Base-by-base conservation (phyloP, 148 eudicot species). In the Vaccinium myrtillus region DNA sequence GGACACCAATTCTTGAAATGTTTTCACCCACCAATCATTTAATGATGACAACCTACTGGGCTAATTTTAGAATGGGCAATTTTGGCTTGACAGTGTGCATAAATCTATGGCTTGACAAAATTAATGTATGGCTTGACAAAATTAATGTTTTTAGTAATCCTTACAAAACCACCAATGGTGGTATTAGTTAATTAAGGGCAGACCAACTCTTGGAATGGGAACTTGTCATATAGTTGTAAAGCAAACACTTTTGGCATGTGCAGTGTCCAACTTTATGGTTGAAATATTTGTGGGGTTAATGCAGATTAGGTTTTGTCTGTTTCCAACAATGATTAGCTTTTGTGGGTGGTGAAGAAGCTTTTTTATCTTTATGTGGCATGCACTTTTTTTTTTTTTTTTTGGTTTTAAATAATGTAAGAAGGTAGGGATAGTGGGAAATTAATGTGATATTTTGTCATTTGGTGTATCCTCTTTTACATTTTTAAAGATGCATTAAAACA, bases 191-290 rank as follows among this genome's bases (percentile, higher is more conserved):
- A 58, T 65, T 65, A 65, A 65, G 71, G 71, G 73, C 36, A 25
- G 39, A 69, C 75, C 76, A 30, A 71, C 46, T 71, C 76, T 73
- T 73, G 36, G 50, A 73, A 18, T 73, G 48, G 21, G 77, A 73
- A 39, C 11, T 15, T 73, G 77, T 73, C 77, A 71, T 71, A 70
- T 32, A 4, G 43, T 21, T 61, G 23, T 32, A 32, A 27, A 39
- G 77, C 77, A 50, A 16, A 16, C 77, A n/a, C 77, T 73, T 73
- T 73, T 73, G 36, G 11, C 77, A 73, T 73, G 77, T 73, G 77
- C 50, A 69, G 39, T 13, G 74, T 30, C 74, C 74, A 69, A 27
- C 74, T 69, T 69, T 18, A 18, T 73, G 7, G 77, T 16, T 36
- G 77, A 73, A 71, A 73, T 36, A 12, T 39, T 73, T 15, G 49